A percentile compares a stretch with the other conserved stretches of the same genome.
Evolutionary conservation across 306 rosid genomes (phyloP).

Genomic region (Cucumis cinereus): DNA sequence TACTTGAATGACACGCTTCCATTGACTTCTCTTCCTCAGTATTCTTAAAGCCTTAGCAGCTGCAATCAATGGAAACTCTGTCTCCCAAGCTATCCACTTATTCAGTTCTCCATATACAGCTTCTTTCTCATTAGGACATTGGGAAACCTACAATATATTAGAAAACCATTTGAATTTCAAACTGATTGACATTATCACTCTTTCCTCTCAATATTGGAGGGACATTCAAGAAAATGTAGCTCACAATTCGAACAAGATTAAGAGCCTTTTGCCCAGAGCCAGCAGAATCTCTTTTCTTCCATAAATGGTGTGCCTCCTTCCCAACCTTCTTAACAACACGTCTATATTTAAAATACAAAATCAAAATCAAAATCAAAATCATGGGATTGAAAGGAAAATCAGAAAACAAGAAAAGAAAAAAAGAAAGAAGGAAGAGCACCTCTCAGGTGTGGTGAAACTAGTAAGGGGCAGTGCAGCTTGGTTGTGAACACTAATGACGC

Average conservation of each 20-base stretch:
- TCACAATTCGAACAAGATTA: constrained; percentile 57
- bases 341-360: constrained; percentile 37
- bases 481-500: constrained; percentile 20
- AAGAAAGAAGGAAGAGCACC: constrained; percentile 22
- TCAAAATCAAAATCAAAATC: neutral
- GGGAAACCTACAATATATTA: constrained; percentile 31
- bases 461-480: constrained; percentile 13
- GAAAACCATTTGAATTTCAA: neutral
- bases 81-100: constrained; percentile 95
- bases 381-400: neutral
- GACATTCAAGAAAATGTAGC: constrained; percentile 12
- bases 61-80: constrained; percentile 83
- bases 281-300: constrained; percentile 70
- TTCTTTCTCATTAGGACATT: constrained; percentile 73
- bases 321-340: constrained; percentile 30
- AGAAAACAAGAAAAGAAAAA: neutral
- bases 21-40: constrained; percentile 48
- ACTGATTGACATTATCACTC: neutral
- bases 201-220: constrained; percentile 3
- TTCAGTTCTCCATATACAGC: constrained; percentile 82
- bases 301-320: constrained; percentile 56
- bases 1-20: constrained; percentile 76
- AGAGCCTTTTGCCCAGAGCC: constrained; percentile 86
- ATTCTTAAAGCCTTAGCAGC: constrained; percentile 69
- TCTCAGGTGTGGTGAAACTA: constrained; percentile 25